phyloP scores from a whole-genome alignment of 805 yeast genomes.

The Wickerhamomyces sydowiorum region DNA sequence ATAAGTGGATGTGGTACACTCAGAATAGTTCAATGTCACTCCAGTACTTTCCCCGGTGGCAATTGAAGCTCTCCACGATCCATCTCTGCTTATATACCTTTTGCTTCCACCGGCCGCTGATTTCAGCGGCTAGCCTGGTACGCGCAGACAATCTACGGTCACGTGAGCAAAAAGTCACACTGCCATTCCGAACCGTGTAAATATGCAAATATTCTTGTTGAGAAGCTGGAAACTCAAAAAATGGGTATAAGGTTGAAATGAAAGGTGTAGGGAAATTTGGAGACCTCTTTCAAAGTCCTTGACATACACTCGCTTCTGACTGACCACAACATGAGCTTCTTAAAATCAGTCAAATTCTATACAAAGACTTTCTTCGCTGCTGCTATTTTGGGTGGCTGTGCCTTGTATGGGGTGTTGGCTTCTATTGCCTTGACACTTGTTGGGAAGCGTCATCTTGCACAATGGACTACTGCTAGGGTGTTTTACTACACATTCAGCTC shows the following conservation, averaged over 20 bases:
- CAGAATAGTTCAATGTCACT: background rate
- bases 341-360: slow-evolving; percentile 39
- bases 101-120: background rate
- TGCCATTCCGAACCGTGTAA: background rate
- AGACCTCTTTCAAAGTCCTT: too few species aligned
- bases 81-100: background rate
- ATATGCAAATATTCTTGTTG: background rate
- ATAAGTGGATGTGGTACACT: too few species aligned
- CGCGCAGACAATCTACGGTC: background rate
- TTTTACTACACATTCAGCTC: slow-evolving; percentile 59
- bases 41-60: background rate
- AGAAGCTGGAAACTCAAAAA: background rate
- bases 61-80: too few species aligned
- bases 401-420: slow-evolving; percentile 71
- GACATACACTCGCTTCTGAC: background rate
- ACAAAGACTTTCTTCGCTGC: slow-evolving; percentile 51
- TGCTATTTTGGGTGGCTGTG: slow-evolving; percentile 49
- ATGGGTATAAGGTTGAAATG: too few species aligned
- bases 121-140: background rate
- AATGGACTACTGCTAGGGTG: slow-evolving; percentile 84
- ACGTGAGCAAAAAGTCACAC: background rate
- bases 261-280: too few species aligned
- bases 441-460: slow-evolving; percentile 77
- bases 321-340: slow-evolving; percentile 3
- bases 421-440: slow-evolving; percentile 59